Conservation (phyloP, 352 stramenopile species). For the Chrysophaeum taylorii region DNA sequence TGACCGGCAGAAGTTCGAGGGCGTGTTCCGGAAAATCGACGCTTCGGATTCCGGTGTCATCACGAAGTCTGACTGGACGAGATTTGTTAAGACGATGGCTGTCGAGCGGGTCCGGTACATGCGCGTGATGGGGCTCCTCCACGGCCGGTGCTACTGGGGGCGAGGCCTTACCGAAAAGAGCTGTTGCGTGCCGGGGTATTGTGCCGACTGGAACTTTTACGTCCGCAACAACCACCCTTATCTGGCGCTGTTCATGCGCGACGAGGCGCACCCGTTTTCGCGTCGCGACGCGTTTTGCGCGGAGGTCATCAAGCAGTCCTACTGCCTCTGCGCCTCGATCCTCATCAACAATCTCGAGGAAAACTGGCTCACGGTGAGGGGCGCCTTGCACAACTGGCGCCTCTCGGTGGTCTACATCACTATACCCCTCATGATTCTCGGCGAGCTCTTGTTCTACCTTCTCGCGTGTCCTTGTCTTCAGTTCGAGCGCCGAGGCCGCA, state of each 20-base stretch:
- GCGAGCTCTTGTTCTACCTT: not conserved
- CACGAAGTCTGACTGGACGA: not conserved
- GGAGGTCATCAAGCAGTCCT: too few relatives aligned
- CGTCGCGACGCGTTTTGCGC: not conserved
- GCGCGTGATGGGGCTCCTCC: not conserved
- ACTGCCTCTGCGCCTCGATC: not conserved
- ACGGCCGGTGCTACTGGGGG: constrained; percentile 9
- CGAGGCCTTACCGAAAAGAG: not conserved
- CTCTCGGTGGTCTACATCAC: not conserved
- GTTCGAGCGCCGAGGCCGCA: not conserved
- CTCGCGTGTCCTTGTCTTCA: constrained; percentile 6
- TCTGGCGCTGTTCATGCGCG: not conserved
- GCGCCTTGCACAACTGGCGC: not conserved
- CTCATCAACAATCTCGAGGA: not conserved
- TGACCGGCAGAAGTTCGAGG: not conserved
- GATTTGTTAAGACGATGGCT: not conserved
- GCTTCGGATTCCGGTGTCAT: not conserved
- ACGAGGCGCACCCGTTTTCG: not conserved
- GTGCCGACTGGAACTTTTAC: not conserved
- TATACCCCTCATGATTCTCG: not conserved
- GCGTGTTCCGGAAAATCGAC: not conserved
- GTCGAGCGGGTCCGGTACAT: not conserved
- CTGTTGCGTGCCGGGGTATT: not conserved
- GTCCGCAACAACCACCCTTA: not conserved
- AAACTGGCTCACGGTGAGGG: too few relatives aligned